Base-by-base conservation (phyloP, 139 green algal species). In the Chlamydomonas sp. region DNA sequence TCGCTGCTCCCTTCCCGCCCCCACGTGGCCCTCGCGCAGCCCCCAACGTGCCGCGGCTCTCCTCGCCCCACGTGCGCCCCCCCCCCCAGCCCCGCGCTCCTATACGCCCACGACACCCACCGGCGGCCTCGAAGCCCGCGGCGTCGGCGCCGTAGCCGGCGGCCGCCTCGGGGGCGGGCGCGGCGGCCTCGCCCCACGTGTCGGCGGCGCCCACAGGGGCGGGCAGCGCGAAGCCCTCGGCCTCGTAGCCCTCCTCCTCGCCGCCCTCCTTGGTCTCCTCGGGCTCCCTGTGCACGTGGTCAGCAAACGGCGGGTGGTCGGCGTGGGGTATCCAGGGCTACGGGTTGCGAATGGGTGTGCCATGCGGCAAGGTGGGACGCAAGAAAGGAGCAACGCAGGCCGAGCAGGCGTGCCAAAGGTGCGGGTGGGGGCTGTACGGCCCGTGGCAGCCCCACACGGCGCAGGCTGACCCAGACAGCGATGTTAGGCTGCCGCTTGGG, bases 251-350 rank as follows among this genome's bases (percentile, higher is more conserved):
- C n/a, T 90, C 91, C 81, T 94, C 94, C 84, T 97, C 91, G 76
- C 94, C 92, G 14, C 63, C 85, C 90, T 96, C 95, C 92, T 97
- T 95, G 81, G 93, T 90, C 94, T 98, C 96, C 91, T 98, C 96
- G 7, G 96, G 96, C 90, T 99, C 97, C 88, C 98, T 96, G 79
- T 4, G 58, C 2, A 3, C 4, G 9, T 57, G 76, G 59, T 58
- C 31, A 16, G 59, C 16, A 58, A 1, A 80, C 9, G n/a, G 15
- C 2, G 57, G 2, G 74, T 49, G 4, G 8, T 4, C 57, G 10
- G 67, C 67, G 67, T 12, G 18, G 14, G 20, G 67, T 1, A 73
- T 49, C 31, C 31, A 49, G 31, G 31, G 31, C 31, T 49, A 49
- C 31, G 31, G 31, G 31, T 49, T 49, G 31, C 31, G 31, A 49